Percentiles rank a stretch among this genome's conserved stretches.
Conservation (phyloP, 192 early-diverging fungal genomes). For the Geosiphon pyriformis region DNA sequence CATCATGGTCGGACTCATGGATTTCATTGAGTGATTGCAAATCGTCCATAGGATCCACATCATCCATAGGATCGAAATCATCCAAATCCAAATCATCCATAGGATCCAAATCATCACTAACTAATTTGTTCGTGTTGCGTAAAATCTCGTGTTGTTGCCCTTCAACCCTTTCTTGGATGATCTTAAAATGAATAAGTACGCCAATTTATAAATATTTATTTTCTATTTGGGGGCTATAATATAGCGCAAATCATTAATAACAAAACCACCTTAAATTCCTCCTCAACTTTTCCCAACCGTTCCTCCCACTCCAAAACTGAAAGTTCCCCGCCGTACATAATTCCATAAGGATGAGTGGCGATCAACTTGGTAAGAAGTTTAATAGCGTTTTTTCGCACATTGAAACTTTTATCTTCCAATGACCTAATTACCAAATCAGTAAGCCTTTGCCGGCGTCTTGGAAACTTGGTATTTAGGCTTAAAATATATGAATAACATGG, state of each 20-base stretch:
- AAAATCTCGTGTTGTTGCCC: no score
- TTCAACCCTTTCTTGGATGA: no score
- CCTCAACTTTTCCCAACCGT: slow-evolving; percentile 55
- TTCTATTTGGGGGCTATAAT: no score
- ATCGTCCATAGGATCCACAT: neutral
- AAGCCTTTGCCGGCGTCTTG: slow-evolving; percentile 66
- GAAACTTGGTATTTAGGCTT: slow-evolving; percentile 57
- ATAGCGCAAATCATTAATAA: neutral
- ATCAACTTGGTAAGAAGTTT: slow-evolving; percentile 77
- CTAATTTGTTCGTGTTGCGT: neutral
- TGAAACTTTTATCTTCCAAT: slow-evolving; percentile 85
- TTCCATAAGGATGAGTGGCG: slow-evolving; percentile 81
- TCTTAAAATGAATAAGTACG: no score
- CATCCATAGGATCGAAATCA: slow-evolving; percentile 2
- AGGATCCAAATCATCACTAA: slow-evolving; percentile 3
- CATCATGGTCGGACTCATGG: slow-evolving; percentile 17
- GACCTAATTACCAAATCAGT: slow-evolving; percentile 67
- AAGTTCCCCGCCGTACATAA: slow-evolving; percentile 75
- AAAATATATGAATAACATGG: neutral
- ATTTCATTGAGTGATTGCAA: slow-evolving; percentile 19
- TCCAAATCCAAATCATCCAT: neutral
- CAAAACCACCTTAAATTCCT: slow-evolving; percentile 57
- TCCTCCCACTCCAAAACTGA: slow-evolving; percentile 65
- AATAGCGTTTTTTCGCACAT: slow-evolving; percentile 86
- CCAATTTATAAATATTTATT: no score